phyloP scores from a whole-genome alignment of 495 filamentous ascomycete species.

The Usnea hakonensis region DNA sequence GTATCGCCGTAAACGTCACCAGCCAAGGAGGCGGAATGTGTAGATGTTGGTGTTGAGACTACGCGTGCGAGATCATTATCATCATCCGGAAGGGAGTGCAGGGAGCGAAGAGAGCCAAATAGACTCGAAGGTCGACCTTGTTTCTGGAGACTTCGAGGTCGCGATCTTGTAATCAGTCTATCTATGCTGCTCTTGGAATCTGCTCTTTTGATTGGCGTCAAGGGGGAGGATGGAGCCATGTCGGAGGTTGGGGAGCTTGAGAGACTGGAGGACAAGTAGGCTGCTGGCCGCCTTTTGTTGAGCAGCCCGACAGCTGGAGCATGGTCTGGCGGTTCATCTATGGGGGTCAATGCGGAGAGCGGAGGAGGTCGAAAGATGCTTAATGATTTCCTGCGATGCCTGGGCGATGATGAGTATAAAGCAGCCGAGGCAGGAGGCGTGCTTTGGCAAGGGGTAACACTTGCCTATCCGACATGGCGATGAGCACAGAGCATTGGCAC shows the following conservation, averaged over 20 bases:
- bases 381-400: constrained; percentile 24
- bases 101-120: constrained; percentile 51
- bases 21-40: constrained; percentile 29
- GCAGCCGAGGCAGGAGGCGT: not conserved
- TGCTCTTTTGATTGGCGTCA: constrained; percentile 19
- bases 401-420: not conserved
- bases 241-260: constrained; percentile 19
- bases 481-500: not conserved
- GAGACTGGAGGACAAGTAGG: constrained; percentile 10
- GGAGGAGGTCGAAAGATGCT: constrained; percentile 24
- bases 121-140: constrained; percentile 41
- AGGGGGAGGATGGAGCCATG: constrained; percentile 19
- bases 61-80: constrained; percentile 27
- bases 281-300: constrained; percentile 18
- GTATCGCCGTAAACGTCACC: constrained; percentile 28
- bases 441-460: not conserved
- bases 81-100: constrained; percentile 45
- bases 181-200: constrained; percentile 23
- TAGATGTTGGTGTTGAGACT: constrained; percentile 18
- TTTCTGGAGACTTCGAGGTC: constrained; percentile 34
- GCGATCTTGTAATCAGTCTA: constrained; percentile 14
- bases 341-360: constrained; percentile 22
- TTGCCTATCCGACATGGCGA: constrained; percentile 13
- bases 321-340: constrained; percentile 20
- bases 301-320: constrained; percentile 8